Conservation (phyloP, 371 early-diverging fungal genomes). For the Phascolomyces articulosus region DNA sequence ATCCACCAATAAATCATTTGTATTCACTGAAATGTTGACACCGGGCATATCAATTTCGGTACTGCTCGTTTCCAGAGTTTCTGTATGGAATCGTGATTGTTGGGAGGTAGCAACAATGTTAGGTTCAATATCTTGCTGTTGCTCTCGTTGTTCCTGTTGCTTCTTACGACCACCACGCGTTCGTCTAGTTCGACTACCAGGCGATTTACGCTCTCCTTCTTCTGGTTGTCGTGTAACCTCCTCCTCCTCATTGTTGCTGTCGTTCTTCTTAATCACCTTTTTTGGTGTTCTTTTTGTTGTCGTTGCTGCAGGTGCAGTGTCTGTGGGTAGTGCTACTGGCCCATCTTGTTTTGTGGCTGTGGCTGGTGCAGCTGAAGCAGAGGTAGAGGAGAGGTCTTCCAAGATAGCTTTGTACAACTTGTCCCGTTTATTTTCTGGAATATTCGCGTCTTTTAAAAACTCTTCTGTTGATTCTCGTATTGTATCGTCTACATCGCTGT, state of each 20-base stretch:
- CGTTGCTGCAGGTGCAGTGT: neutral
- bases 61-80: conserved; percentile 72
- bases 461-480: conserved; percentile 69
- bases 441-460: conserved; percentile 67
- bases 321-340: neutral
- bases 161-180: conserved; percentile 7
- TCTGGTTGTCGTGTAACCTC: neutral
- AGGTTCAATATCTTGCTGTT: conserved; percentile 29
- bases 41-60: conserved; percentile 68
- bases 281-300: conserved; percentile 11
- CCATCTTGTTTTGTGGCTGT: neutral
- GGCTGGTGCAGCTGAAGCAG: neutral
- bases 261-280: neutral
- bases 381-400: neutral
- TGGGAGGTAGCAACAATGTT: conserved; percentile 78
- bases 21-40: conserved; percentile 74
- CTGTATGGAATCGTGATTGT: conserved; percentile 85
- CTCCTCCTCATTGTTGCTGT: neutral
- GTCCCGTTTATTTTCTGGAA: conserved; percentile 12
- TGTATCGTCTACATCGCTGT: conserved; percentile 22
- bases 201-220: neutral
- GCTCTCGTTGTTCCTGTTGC: conserved; percentile 21
- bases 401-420: neutral
- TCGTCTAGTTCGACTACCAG: neutral
- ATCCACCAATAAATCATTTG: conserved; percentile 64